phyloP scores from a whole-genome alignment of 2,329 filamentous ascomycete species.

The Lizonia empirigonia region DNA sequence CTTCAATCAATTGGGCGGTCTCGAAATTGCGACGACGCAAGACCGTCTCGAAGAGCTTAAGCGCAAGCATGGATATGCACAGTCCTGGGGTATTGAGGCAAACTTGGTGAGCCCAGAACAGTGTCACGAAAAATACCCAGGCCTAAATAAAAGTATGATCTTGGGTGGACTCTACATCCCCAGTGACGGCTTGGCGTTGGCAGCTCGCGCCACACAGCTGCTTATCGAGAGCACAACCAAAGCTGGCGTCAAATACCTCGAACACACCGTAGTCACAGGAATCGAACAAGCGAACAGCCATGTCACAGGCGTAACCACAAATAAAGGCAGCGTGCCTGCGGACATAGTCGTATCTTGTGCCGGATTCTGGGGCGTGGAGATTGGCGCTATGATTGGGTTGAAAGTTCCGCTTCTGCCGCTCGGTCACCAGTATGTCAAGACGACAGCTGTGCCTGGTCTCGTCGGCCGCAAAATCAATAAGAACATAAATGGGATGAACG shows the following conservation, averaged over 20 bases:
- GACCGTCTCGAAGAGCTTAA: constrained; percentile 66
- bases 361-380: constrained; percentile 70
- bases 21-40: constrained; percentile 67
- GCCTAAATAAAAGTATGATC: constrained; percentile 59
- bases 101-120: constrained; percentile 59
- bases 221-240: constrained; percentile 63
- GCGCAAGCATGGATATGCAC: constrained; percentile 65
- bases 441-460: constrained; percentile 57
- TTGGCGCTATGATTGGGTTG: constrained; percentile 65
- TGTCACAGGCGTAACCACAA: constrained; percentile 63
- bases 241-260: constrained; percentile 65
- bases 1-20: constrained; percentile 67
- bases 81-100: constrained; percentile 65
- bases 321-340: constrained; percentile 57
- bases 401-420: constrained; percentile 65
- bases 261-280: constrained; percentile 62
- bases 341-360: constrained; percentile 68
- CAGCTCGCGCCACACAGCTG: constrained; percentile 65
- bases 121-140: constrained; percentile 61
- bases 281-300: constrained; percentile 57
- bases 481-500: constrained; percentile 55
- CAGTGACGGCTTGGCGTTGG: constrained; percentile 65
- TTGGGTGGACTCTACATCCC: constrained; percentile 66
- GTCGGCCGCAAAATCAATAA: constrained; percentile 49
- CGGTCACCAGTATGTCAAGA: constrained; percentile 69